Conservation (phyloP, 2,329 filamentous ascomycete species). For the Phaeosphaeriaceae sp. region DNA sequence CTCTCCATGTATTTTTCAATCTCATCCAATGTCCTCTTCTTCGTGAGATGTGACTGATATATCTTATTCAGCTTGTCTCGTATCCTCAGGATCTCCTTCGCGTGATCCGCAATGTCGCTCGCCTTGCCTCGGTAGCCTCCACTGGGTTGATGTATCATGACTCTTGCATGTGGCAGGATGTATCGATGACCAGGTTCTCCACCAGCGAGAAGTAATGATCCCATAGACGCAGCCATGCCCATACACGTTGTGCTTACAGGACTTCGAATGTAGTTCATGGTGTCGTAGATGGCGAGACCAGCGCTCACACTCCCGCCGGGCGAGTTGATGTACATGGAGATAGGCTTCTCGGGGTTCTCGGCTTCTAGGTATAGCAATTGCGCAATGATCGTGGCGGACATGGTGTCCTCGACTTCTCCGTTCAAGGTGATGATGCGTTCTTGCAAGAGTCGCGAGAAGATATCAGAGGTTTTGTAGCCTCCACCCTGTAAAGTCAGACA, state of each 20-base stretch:
- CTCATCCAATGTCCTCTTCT: conserved; percentile 76
- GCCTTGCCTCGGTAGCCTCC: conserved; percentile 74
- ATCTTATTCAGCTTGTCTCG: conserved; percentile 88
- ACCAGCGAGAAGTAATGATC: conserved; percentile 83
- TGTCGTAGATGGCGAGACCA: conserved; percentile 90
- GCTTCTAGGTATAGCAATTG: conserved; percentile 98
- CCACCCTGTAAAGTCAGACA: conserved; percentile 53
- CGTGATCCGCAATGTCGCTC: conserved; percentile 92
- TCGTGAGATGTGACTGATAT: conserved; percentile 85
- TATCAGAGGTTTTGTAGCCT: conserved; percentile 60
- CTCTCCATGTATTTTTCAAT: conserved; percentile 96
- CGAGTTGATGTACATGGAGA: conserved; percentile 97
- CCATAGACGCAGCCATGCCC: conserved; percentile 95
- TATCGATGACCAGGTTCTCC: conserved; percentile 85
- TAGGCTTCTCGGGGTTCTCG: conserved; percentile 91
- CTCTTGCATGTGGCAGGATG: conserved; percentile 87
- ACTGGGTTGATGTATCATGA: conserved; percentile 97
- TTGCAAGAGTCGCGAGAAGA: conserved; percentile 57
- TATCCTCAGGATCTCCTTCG: conserved; percentile 91
- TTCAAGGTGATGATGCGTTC: conserved; percentile 96
- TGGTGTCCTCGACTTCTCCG: conserved; percentile 85
- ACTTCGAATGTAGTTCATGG: conserved; percentile 94
- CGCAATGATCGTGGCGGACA: conserved; percentile 92
- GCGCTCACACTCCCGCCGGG: conserved; percentile 93
- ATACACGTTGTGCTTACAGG: conserved; percentile 95